phyloP scores from a whole-genome alignment of 768 basidiomycete genomes.

The Tylopilus vinaceipallidus region DNA sequence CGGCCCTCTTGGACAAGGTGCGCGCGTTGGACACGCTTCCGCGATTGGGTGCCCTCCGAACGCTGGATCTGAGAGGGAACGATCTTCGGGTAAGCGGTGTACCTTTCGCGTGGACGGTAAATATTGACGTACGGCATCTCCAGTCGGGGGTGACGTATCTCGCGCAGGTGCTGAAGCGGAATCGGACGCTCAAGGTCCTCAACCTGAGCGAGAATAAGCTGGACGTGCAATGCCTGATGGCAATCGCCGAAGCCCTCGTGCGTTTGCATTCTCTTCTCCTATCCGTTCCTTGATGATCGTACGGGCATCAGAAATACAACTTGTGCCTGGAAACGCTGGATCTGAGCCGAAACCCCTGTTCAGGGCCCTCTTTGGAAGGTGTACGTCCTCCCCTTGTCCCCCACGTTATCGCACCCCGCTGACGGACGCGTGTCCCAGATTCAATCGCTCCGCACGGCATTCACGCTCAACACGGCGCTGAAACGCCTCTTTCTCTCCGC shows the following conservation, averaged over 20 bases:
- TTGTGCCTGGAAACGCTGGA: constrained; percentile 91
- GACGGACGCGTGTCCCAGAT: constrained; percentile 44
- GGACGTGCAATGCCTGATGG: constrained; percentile 74
- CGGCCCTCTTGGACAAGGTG: constrained; percentile 83
- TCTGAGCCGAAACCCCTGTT: constrained; percentile 90
- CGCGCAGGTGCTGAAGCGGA: constrained; percentile 93
- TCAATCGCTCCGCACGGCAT: constrained; percentile 86
- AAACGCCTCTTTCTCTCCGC: constrained; percentile 91
- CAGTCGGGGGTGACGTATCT: constrained; percentile 83
- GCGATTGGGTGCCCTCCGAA: constrained; percentile 79
- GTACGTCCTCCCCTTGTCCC: constrained; percentile 43
- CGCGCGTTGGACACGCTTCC: constrained; percentile 87
- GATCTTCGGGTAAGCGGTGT: constrained; percentile 75
- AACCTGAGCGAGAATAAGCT: constrained; percentile 95
- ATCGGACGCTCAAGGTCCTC: constrained; percentile 89
- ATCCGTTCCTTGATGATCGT: not conserved
- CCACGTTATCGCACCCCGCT: not conserved
- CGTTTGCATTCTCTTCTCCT: too few relatives aligned
- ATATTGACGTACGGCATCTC: not conserved
- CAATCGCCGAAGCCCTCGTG: constrained; percentile 87
- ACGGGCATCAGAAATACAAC: constrained; percentile 79
- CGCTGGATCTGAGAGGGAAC: constrained; percentile 89
- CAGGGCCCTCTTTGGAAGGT: constrained; percentile 87
- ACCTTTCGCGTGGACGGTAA: not conserved
- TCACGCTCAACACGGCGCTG: constrained; percentile 87